phyloP scores from a whole-genome alignment of 2,329 filamentous ascomycete genomes.

The Aschersonia sp. region DNA sequence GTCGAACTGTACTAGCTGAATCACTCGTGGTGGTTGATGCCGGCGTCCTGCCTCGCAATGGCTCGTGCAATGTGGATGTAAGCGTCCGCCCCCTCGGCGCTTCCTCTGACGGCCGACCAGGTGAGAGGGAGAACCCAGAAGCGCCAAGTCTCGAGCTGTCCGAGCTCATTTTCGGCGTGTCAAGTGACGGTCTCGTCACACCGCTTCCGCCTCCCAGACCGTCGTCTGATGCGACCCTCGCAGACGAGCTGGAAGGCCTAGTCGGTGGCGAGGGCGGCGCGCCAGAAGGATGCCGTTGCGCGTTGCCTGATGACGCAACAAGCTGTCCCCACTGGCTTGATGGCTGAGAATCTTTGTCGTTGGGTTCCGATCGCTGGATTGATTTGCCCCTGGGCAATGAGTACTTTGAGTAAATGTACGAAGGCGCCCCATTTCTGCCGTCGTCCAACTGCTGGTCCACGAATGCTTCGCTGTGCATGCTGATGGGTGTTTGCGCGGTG shows the following conservation, averaged over 20 bases:
- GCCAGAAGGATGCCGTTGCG: conserved; percentile 24
- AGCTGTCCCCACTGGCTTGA: conserved; percentile 53
- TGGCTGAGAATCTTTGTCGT: conserved; percentile 34
- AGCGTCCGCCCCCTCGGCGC: conserved; percentile 28
- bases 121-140: conserved; percentile 26
- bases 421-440: conserved; percentile 39
- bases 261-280: conserved; percentile 48
- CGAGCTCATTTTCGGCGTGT: conserved; percentile 34
- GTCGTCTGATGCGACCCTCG: conserved; percentile 22
- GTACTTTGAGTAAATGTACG: conserved; percentile 81
- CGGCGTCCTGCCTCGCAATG: conserved; percentile 26
- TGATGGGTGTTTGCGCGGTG: conserved; percentile 52
- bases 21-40: conserved; percentile 36
- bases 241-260: conserved; percentile 42
- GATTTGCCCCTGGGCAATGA: conserved; percentile 68
- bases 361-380: conserved; percentile 52
- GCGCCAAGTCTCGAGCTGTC: conserved; percentile 25
- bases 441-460: conserved; percentile 35
- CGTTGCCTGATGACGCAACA: conserved; percentile 22
- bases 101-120: conserved; percentile 34
- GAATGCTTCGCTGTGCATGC: conserved; percentile 57
- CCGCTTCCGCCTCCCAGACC: conserved; percentile 13
- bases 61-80: conserved; percentile 22
- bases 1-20: conserved; percentile 36
- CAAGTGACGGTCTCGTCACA: conserved; percentile 30